Percentiles rank a stretch among this genome's conserved stretches.
Conservation (phyloP, 345 rosid species). For the Pistacia integerrima region DNA sequence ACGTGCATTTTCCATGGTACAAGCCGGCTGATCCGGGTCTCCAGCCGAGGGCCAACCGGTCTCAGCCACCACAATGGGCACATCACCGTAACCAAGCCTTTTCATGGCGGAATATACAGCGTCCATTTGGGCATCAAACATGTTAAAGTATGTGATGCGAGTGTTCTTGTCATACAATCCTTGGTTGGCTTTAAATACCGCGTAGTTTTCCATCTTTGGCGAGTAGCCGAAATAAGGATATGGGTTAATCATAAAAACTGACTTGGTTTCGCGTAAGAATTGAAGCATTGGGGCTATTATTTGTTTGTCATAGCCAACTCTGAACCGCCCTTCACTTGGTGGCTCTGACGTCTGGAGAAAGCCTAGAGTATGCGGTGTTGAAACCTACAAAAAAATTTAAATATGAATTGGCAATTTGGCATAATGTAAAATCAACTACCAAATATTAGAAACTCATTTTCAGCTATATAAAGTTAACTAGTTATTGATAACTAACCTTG, state of each 20-base stretch:
- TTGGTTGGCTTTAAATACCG: constrained; percentile 25
- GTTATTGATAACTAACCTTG: constrained; percentile 42
- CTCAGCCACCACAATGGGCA: constrained; percentile 65
- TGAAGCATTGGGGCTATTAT: constrained; percentile 66
- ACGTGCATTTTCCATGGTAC: constrained; percentile 49
- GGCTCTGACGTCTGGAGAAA: constrained; percentile 33
- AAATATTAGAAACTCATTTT: too few relatives aligned
- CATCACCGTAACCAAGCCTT: constrained; percentile 64
- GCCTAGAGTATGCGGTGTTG: constrained; percentile 74
- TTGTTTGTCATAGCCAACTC: constrained; percentile 40
- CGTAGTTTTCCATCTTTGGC: constrained; percentile 37
- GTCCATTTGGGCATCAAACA: constrained; percentile 69
- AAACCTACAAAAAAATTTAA: constrained; percentile 43
- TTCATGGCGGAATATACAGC: constrained; percentile 72
- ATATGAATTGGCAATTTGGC: too few relatives aligned
- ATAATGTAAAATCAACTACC: too few relatives aligned
- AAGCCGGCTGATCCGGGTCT: constrained; percentile 48
- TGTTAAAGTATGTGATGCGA: constrained; percentile 61
- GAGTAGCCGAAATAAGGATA: constrained; percentile 74
- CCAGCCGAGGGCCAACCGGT: constrained; percentile 89
- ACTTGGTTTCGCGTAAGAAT: constrained; percentile 65
- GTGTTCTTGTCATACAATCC: constrained; percentile 58
- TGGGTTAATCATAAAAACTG: constrained; percentile 79
- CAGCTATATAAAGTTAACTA: too few relatives aligned
- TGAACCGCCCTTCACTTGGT: constrained; percentile 68